Evolutionary conservation across 2,329 filamentous ascomycete genomes (phyloP).

Genomic region (Pleurostoma richardsiae): DNA sequence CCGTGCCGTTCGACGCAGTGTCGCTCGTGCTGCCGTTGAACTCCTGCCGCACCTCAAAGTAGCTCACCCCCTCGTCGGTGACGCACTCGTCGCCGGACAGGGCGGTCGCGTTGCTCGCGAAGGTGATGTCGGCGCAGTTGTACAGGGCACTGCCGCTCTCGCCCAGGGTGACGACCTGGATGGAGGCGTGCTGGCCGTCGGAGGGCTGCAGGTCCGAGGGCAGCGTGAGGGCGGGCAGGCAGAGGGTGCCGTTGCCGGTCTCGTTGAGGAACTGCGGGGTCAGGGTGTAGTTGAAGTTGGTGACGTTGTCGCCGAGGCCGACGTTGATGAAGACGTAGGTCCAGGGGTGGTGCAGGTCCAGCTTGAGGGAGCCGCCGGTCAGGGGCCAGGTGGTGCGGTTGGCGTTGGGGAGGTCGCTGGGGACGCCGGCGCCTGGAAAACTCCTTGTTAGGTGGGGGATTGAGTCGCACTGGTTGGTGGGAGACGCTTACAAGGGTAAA

Average conservation of each 20-base stretch:
- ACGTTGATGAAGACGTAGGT: conserved; percentile 50
- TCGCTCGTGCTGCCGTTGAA: conserved; percentile 10
- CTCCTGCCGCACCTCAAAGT: conserved; percentile 22
- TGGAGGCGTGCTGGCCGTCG: conserved; percentile 58
- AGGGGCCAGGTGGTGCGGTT: conserved; percentile 51
- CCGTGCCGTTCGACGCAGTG: conserved; percentile 2
- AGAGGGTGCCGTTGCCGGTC: conserved; percentile 60
- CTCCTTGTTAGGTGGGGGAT: not conserved
- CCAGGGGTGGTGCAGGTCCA: conserved; percentile 47
- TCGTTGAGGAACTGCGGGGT: conserved; percentile 53
- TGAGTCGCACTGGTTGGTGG: not conserved
- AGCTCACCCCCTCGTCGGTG: conserved; percentile 50
- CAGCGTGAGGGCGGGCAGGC: conserved; percentile 53
- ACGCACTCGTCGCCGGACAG: conserved; percentile 46
- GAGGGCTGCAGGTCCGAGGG: conserved; percentile 42
- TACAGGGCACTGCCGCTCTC: conserved; percentile 58
- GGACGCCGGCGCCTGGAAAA: conserved; percentile 41
- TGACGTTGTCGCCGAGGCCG: conserved; percentile 37
- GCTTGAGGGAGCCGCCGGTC: conserved; percentile 39
- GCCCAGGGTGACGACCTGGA: conserved; percentile 66
- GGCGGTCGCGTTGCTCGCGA: conserved; percentile 46
- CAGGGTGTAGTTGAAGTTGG: conserved; percentile 66
- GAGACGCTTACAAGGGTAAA: conserved; percentile 40
- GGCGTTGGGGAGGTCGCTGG: conserved; percentile 25
- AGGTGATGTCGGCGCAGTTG: conserved; percentile 71